Conservation (phyloP, 2,329 filamentous ascomycete genomes). For the Sporothrix globosa region DNA sequence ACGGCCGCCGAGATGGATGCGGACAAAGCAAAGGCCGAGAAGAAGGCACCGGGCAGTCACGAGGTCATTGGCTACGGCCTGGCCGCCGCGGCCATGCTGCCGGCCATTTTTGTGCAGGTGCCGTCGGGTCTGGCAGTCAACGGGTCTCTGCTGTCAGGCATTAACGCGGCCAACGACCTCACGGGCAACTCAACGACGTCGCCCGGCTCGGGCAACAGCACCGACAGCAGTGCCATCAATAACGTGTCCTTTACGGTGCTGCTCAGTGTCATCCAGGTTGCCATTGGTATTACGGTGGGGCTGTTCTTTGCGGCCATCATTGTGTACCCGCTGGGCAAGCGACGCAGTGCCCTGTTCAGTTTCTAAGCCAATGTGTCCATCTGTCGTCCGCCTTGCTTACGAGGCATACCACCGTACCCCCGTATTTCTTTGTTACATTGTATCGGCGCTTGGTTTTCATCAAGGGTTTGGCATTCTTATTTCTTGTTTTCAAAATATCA, state of each 20-base stretch:
- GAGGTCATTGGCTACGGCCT: constrained; percentile 68
- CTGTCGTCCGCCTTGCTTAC: too few species aligned
- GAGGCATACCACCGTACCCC: too few species aligned
- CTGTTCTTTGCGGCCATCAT: constrained; percentile 60
- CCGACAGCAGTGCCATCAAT: constrained; percentile 42
- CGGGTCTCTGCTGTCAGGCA: constrained; percentile 61
- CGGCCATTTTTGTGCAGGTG: constrained; percentile 78
- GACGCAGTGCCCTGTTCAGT: constrained; percentile 60
- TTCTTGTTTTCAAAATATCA: neutral
- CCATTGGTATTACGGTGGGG: constrained; percentile 65
- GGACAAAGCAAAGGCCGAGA: constrained; percentile 37
- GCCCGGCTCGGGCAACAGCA: constrained; percentile 34
- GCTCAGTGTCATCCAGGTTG: constrained; percentile 62
- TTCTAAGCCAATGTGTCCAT: constrained; percentile 44
- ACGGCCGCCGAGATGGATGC: constrained; percentile 24
- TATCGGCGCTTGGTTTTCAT: neutral
- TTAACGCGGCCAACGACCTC: constrained; percentile 60
- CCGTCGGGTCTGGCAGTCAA: constrained; percentile 64
- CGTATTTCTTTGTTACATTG: neutral
- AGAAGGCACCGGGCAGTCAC: constrained; percentile 42
- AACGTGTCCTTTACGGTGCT: constrained; percentile 58
- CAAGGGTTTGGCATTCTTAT: neutral
- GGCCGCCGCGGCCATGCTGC: constrained; percentile 81
- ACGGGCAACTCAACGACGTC: constrained; percentile 49
- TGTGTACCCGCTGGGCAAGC: constrained; percentile 61